These are phyloP conservation scores for Cryptosporidium canis DNA, from an alignment of 169 alveolate species.

Conservation along the genomic window DNA sequence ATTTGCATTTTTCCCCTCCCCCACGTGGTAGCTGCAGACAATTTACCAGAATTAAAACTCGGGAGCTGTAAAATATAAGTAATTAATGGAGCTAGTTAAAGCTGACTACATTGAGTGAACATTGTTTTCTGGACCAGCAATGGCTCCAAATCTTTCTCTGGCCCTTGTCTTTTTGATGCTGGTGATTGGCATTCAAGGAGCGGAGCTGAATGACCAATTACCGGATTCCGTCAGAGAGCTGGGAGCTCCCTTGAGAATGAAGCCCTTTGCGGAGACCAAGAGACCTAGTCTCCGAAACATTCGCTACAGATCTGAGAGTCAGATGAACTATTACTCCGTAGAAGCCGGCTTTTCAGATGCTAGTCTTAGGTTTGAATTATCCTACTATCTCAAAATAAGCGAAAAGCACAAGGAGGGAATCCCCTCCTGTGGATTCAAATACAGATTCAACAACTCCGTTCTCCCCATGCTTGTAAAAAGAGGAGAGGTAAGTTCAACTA, in stretches of 20 bases:
- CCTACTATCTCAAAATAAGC: background rate
- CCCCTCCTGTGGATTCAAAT: constrained; percentile 22
- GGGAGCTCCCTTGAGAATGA: background rate
- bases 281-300: background rate
- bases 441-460: constrained; percentile 2
- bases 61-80: background rate
- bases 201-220: background rate
- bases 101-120: background rate
- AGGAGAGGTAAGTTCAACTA: constrained; percentile 48
- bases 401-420: background rate
- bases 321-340: background rate
- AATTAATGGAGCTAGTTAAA: background rate
- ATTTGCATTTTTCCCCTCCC: background rate
- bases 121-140: background rate
- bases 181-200: background rate
- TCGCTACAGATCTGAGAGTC: background rate
- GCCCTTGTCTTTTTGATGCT: background rate
- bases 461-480: constrained; percentile 45
- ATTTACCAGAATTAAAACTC: background rate
- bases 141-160: background rate
- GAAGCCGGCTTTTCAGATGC: background rate
- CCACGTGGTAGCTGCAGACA: background rate
- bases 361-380: background rate
- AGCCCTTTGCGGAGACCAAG: background rate
- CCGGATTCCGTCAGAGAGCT: background rate